Base-by-base conservation (phyloP, 768 basidiomycete genomes). In the Termitomyces sp. region DNA sequence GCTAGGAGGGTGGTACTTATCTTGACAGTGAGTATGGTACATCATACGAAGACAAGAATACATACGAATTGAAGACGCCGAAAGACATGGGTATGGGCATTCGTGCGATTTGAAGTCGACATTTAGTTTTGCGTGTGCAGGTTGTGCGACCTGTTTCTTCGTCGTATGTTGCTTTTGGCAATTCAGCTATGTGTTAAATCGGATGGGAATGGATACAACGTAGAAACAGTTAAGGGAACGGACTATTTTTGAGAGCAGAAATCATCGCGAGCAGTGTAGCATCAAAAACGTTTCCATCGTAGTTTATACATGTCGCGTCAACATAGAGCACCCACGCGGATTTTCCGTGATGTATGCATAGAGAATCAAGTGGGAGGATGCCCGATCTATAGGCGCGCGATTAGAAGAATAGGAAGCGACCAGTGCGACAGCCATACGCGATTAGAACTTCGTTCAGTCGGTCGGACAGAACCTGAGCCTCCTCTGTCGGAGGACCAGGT, bases 281-380 rank as follows among this genome's bases (percentile, higher is more conserved):
- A 61, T 99, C 97, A 57, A 95, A 93, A 1, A 80, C 89, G 66
- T 98, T 98, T 5, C 97, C 97, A 68, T 98, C 95, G 67, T 96
- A 97, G 72, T 97, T 98, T 61, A 99, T 91, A 67, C 96, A 98
- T 0, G 88, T 91, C 28, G 91, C 84, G 62, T 99, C 97, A 62
- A 98, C 79, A 66, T 98, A 98, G n/a, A 98, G 78, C 28, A 89
- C 88, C 94, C 94, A 99, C 0, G 77, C 94, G 0, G 92, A 80
- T 67, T 88, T 91, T 3, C 84, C 85, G 0, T 83, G 80, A 16
- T 89, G 79, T 56, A 99, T 97, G 67, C 87, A 88, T 3, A 98
- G 81, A 4, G 85, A 82, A 2, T 78, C 68, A 2, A 86, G 78
- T 0, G 89, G 76, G 8, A 98, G 60, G 14, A 88, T 66, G 21